Percentiles rank a stretch among this genome's conserved stretches.
phyloP scores from a whole-genome alignment of 164 flowering plant genomes.

The Kingdonia uniflora region DNA sequence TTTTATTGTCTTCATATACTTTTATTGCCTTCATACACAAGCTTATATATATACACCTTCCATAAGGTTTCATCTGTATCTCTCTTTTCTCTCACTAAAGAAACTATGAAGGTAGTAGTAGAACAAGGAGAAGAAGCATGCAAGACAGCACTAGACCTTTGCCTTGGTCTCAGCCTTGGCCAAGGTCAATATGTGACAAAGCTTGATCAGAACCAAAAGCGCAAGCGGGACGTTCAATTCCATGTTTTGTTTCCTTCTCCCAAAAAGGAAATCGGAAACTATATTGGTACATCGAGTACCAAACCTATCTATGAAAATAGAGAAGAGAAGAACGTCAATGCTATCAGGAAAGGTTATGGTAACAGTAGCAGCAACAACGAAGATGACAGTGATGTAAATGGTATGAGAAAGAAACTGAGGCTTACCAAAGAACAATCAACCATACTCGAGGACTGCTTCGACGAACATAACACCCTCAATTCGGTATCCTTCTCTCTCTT shows the following conservation, averaged over 20 bases:
- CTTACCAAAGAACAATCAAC: conserved; percentile 35
- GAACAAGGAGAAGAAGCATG: conserved; percentile 9
- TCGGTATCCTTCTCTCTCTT: conserved; percentile 20
- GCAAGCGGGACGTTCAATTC: conserved; percentile 4
- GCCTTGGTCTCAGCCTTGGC: conserved; percentile 7
- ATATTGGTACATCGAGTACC: conserved; percentile 5
- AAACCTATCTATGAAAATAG: conserved; percentile 6
- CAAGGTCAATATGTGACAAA: neutral
- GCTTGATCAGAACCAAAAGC: neutral
- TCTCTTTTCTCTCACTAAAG: too few species aligned
- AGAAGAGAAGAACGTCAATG: conserved; percentile 1
- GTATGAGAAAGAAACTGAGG: conserved; percentile 26
- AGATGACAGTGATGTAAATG: neutral
- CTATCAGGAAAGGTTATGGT: neutral
- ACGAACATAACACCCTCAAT: conserved; percentile 35
- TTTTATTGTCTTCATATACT: too few species aligned
- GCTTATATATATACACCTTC: neutral
- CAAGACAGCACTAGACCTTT: conserved; percentile 11
- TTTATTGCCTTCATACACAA: too few species aligned
- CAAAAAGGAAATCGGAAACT: neutral
- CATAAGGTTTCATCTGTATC: neutral
- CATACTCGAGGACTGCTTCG: conserved; percentile 38
- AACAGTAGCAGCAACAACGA: neutral
- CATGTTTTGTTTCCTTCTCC: conserved; percentile 14
- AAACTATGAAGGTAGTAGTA: conserved; percentile 7